Conservation (phyloP, 2,329 filamentous ascomycete species). For the Ceratocystis cubensis region DNA sequence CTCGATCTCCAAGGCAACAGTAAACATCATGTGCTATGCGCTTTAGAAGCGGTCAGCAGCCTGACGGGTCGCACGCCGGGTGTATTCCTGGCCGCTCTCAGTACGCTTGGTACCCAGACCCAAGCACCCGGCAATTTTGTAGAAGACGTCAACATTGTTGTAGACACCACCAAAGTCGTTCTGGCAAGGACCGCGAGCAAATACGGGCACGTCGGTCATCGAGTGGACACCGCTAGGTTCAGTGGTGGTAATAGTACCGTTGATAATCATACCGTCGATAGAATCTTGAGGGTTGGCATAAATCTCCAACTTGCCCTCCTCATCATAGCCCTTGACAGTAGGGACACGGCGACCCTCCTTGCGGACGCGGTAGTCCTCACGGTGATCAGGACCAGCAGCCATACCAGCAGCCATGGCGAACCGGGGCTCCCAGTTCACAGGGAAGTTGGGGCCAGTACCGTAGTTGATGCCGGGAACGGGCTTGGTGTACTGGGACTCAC, state of each 20-base stretch:
- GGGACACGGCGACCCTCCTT: constrained; percentile 51
- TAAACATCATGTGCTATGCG: not conserved
- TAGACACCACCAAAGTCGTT: constrained; percentile 61
- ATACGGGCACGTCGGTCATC: constrained; percentile 66
- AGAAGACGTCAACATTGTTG: constrained; percentile 61
- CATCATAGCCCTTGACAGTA: constrained; percentile 41
- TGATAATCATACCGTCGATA: constrained; percentile 55
- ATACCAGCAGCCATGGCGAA: constrained; percentile 68
- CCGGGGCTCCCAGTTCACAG: constrained; percentile 70
- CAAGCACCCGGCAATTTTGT: constrained; percentile 57
- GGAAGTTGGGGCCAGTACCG: constrained; percentile 63
- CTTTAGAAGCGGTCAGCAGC: constrained; percentile 20
- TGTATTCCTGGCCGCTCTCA: constrained; percentile 9
- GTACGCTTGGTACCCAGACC: constrained; percentile 34
- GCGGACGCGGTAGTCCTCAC: constrained; percentile 65
- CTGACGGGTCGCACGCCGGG: constrained; percentile 14
- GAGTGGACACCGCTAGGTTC: constrained; percentile 61
- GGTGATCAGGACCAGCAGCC: constrained; percentile 57
- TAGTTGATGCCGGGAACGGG: constrained; percentile 49
- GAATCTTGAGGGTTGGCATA: constrained; percentile 58
- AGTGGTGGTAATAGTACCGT: constrained; percentile 56
- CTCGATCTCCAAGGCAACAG: not conserved
- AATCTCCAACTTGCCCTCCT: constrained; percentile 31
- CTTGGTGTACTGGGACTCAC: constrained; percentile 61
- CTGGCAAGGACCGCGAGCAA: constrained; percentile 66